Percentiles rank a stretch among this genome's conserved stretches.
phyloP scores from a whole-genome alignment of 2,329 filamentous ascomycete species.

The Coccinonectria pachysandricola region DNA sequence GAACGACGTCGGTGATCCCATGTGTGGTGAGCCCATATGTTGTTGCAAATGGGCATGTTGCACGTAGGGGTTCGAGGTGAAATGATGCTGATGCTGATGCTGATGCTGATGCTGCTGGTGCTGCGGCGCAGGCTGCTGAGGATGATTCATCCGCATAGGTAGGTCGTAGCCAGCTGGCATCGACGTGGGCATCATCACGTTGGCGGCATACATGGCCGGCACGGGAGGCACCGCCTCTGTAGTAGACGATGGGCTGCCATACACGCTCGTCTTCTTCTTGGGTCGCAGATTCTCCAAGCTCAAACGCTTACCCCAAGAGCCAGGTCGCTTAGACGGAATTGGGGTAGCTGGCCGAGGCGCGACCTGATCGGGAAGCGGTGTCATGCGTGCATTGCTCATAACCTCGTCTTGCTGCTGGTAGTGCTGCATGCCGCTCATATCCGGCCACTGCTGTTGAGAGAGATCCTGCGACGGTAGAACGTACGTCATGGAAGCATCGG shows the following conservation, averaged over 20 bases:
- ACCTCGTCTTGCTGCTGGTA: slow-evolving; percentile 20
- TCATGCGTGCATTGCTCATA: slow-evolving; percentile 18
- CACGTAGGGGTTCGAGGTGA: slow-evolving; percentile 18
- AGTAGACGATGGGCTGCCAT: slow-evolving; percentile 19
- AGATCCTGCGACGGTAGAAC: slow-evolving; percentile 21
- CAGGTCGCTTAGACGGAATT: slow-evolving; percentile 28
- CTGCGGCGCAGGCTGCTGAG: no score
- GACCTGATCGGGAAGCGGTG: slow-evolving; percentile 11
- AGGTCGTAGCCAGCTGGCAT: slow-evolving; percentile 18
- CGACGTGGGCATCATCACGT: slow-evolving; percentile 20
- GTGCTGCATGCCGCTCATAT: slow-evolving; percentile 18
- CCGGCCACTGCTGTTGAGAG: slow-evolving; percentile 16
- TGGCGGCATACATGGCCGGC: slow-evolving; percentile 17
- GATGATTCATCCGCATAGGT: slow-evolving; percentile 19
- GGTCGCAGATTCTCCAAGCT: slow-evolving; percentile 29
- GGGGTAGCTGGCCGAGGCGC: slow-evolving; percentile 27
- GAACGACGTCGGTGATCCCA: slow-evolving; percentile 18
- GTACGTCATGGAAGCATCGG: slow-evolving; percentile 21
- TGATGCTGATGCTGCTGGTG: no score
- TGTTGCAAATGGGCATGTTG: slow-evolving; percentile 17
- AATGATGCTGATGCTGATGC: slow-evolving; percentile 12
- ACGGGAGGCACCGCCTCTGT: slow-evolving; percentile 18
- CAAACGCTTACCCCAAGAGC: slow-evolving; percentile 28
- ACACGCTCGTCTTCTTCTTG: slow-evolving; percentile 25
- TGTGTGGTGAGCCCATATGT: slow-evolving; percentile 17